Conservation (phyloP, 805 yeast genomes). For the Danielia oregonensis region DNA sequence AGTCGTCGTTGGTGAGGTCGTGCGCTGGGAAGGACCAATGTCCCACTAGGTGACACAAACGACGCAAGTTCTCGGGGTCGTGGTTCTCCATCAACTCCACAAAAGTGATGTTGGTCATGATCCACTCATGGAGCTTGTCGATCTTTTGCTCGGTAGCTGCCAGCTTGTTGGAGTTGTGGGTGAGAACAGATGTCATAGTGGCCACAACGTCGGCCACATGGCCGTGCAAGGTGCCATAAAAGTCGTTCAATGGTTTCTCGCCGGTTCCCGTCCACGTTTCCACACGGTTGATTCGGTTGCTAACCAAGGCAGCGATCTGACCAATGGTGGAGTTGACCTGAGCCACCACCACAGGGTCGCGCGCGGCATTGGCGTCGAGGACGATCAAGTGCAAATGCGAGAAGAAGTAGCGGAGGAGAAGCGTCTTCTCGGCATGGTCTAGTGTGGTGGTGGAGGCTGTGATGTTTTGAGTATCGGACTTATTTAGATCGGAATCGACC, state of each 20-base stretch:
- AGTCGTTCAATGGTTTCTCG: constrained; percentile 17
- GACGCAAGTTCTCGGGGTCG: constrained; percentile 21
- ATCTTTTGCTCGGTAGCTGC: constrained; percentile 19
- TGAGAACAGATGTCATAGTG: constrained; percentile 34
- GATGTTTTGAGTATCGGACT: no score
- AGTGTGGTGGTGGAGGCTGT: constrained; percentile 9
- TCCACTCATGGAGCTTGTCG: constrained; percentile 20
- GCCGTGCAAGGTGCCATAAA: constrained; percentile 5
- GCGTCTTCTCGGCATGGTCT: constrained; percentile 27
- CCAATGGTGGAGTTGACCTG: constrained; percentile 19
- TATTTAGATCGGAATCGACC: no score
- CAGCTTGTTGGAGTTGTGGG: constrained; percentile 23
- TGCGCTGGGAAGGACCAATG: constrained; percentile 74
- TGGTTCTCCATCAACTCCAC: constrained; percentile 22
- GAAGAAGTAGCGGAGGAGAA: constrained; percentile 35
- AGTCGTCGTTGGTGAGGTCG: constrained; percentile 59
- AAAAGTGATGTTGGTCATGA: constrained; percentile 31
- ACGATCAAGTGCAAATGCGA: constrained; percentile 34
- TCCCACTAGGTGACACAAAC: constrained; percentile 42
- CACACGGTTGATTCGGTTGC: constrained; percentile 34
- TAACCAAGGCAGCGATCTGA: constrained; percentile 22
- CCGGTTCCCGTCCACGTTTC: constrained; percentile 44
- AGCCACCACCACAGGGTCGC: constrained; percentile 7
- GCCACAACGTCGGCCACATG: constrained; percentile 23
- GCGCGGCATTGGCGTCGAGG: constrained; percentile 10